Conservation (phyloP, 331 rosid genomes). For the Quercus tomentella region DNA sequence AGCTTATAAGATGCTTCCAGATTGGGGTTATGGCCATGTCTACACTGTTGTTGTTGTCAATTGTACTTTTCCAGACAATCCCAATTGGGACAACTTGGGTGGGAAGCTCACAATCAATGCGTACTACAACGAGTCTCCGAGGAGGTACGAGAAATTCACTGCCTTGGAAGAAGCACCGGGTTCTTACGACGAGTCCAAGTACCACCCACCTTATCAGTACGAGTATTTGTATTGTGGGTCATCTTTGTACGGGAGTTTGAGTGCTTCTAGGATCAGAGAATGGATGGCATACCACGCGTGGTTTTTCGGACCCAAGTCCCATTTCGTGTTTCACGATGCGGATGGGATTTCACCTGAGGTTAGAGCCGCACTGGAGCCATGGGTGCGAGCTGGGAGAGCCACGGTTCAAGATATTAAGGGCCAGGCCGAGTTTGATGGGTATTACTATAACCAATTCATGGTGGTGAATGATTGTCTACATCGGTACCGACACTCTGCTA, state of each 20-base stretch:
- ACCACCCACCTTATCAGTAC: conserved; percentile 25
- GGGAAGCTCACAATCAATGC: conserved; percentile 35
- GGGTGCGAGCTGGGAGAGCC: conserved; percentile 34
- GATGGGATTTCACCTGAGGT: conserved; percentile 35
- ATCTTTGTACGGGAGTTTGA: conserved; percentile 31
- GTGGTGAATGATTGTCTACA: conserved; percentile 42
- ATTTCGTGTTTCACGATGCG: conserved; percentile 41
- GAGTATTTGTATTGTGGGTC: conserved; percentile 41
- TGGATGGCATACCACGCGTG: conserved; percentile 46
- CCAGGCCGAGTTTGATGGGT: conserved; percentile 35
- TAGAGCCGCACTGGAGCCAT: conserved; percentile 35
- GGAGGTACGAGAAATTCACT: conserved; percentile 31
- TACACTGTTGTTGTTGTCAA: conserved; percentile 42
- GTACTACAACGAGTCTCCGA: conserved; percentile 18
- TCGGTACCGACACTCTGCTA: conserved; percentile 27
- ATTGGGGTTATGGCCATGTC: conserved; percentile 46
- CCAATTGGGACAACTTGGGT: conserved; percentile 29
- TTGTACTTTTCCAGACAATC: conserved; percentile 33
- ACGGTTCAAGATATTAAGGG: conserved; percentile 37
- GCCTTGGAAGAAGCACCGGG: conserved; percentile 29
- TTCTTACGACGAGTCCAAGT: conserved; percentile 28
- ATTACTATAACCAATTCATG: conserved; percentile 41
- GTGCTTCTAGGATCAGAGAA: conserved; percentile 32
- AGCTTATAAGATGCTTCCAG: conserved; percentile 38
- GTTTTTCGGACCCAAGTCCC: conserved; percentile 41